Conservation (phyloP, 179 eudicot species). For the Beta macrorhiza region DNA sequence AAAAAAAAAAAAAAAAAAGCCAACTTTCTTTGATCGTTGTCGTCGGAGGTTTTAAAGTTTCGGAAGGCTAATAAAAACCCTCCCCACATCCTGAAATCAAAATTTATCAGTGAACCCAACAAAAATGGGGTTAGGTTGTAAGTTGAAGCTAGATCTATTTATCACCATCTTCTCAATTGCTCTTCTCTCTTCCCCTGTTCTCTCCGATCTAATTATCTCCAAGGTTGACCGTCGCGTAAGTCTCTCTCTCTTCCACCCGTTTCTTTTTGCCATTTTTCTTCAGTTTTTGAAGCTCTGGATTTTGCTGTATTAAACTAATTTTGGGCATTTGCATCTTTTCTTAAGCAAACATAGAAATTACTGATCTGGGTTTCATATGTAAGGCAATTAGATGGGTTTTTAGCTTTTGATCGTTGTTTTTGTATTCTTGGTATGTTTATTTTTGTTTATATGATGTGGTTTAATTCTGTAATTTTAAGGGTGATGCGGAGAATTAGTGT, state of each 20-base stretch:
- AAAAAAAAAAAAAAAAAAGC: no score
- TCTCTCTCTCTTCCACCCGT: conserved; percentile 14
- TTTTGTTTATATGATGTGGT: background rate
- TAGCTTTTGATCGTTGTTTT: conserved; percentile 3
- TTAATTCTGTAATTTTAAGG: background rate
- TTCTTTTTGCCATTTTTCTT: background rate
- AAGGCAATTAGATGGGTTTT: background rate
- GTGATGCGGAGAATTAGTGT: background rate
- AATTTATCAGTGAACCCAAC: background rate
- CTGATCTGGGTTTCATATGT: background rate
- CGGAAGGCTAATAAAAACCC: background rate
- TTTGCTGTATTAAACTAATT: background rate
- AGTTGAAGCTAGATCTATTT: conserved; percentile 32
- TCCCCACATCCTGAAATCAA: no score
- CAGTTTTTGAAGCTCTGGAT: background rate
- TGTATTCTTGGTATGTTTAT: background rate
- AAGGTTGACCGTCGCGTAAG: conserved; percentile 83
- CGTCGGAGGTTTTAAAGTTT: background rate
- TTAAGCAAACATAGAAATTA: background rate
- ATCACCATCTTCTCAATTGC: conserved; percentile 35
- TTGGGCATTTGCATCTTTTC: background rate
- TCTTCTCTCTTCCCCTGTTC: conserved; percentile 39
- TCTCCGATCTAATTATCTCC: conserved; percentile 77
- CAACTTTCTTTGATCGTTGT: background rate
- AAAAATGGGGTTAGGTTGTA: conserved; percentile 16